Evolutionary conservation across 2,329 filamentous ascomycete species (phyloP).

Genomic region (Claviceps quebecensis): DNA sequence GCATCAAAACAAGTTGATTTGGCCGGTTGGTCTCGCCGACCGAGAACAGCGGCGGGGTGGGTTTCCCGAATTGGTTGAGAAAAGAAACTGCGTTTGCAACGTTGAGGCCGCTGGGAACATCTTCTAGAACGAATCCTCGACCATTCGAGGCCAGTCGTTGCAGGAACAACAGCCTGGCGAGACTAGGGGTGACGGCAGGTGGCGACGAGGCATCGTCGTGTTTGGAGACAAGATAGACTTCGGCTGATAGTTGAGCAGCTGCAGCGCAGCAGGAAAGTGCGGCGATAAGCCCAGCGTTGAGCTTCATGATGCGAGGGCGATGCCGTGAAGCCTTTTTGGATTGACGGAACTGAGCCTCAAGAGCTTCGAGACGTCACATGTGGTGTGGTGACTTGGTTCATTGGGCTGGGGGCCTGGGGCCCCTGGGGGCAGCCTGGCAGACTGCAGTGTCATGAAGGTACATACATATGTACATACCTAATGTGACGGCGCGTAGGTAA

Average conservation of each 20-base stretch:
- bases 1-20: slow-evolving; percentile 43
- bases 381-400: neutral
- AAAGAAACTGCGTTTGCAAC: slow-evolving; percentile 36
- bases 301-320: slow-evolving; percentile 26
- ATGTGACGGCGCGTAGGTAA: neutral
- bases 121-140: slow-evolving; percentile 33
- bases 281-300: slow-evolving; percentile 24
- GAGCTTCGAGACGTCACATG: slow-evolving; percentile 18
- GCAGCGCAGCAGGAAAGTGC: slow-evolving; percentile 24
- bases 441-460: neutral
- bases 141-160: slow-evolving; percentile 37
- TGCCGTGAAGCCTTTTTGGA: slow-evolving; percentile 18
- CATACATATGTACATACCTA: no score
- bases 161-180: slow-evolving; percentile 44
- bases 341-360: slow-evolving; percentile 7
- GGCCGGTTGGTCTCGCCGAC: slow-evolving; percentile 19
- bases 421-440: no score
- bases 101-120: slow-evolving; percentile 26
- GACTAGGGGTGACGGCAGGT: slow-evolving; percentile 34
- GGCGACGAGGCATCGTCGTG: slow-evolving; percentile 16
- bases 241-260: slow-evolving; percentile 28
- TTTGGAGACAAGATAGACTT: slow-evolving; percentile 38
- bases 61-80: slow-evolving; percentile 47
- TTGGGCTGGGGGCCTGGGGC: neutral
- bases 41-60: slow-evolving; percentile 35